Evolutionary conservation across 2,329 filamentous ascomycete genomes (phyloP), one percentile per base, ranked within the genome.

Genomic region (Fusarium staphyleae): DNA sequence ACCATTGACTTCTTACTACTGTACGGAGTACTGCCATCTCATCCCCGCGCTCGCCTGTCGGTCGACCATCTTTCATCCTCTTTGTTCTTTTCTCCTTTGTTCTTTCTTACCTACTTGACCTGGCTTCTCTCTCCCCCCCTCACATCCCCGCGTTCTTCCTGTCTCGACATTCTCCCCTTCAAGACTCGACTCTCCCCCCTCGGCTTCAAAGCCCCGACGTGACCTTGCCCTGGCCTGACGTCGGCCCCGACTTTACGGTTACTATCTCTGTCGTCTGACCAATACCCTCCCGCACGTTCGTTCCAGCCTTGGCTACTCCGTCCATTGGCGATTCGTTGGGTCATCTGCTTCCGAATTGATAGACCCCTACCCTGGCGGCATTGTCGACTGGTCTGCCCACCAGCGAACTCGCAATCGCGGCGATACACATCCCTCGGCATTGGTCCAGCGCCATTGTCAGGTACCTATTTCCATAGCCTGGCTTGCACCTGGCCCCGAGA

Each of bases 301-400:
- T 47, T 50, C 52, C 40, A 48, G 39, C 36, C 34, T 43, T 51
- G 52, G 61, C 60, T 60, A 45, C 57, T 49, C 53, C 42, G 51
- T 57, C 61, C 39, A 52, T 58, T 63, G 56, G 57, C 36, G 48
- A 39, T 54, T 52, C 42, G 32, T 30, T 52, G 46, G 55, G 59
- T 62, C 59, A 66, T 52, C 64, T 66, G 59, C 42, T 60, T 55
- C 30, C 58, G 32, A 55, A 43, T 52, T 47, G 54, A 61, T 26
- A 53, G 42, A 54, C 48, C 50, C 33, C 43, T 55, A 63, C 43
- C 53, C 61, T 60, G 57, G 52, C 53, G 59, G 48, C 49, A 53
- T 51, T 43, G 45, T 49, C 43, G 36, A 62, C 47, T 49, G 37
- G 52, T 63, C 57, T 66, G 45, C 52, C 57, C 64, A 65, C 52